Percentiles rank a stretch among this genome's conserved stretches.
Conservation (phyloP, 1,139 yeast species). For the Scheffersomyces titani region DNA sequence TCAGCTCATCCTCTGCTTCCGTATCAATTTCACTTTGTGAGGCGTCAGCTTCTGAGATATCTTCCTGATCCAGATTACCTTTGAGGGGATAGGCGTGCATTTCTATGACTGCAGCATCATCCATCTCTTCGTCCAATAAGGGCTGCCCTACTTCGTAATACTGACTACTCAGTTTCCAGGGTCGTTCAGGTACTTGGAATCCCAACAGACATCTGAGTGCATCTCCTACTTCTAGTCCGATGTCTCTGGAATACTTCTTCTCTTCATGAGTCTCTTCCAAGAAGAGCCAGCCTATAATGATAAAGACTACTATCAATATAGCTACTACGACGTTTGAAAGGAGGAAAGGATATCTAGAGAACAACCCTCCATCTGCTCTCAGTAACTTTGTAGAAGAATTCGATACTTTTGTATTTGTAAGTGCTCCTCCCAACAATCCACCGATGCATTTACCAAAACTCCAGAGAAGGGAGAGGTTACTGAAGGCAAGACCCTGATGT, state of each 20-base stretch:
- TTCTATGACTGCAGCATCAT: neutral
- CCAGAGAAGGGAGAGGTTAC: conserved; percentile 36
- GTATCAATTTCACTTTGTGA: neutral
- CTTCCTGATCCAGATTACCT: neutral
- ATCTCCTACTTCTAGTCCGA: conserved; percentile 58
- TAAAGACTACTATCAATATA: conserved; percentile 37
- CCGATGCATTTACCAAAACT: conserved; percentile 29
- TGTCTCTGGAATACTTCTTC: conserved; percentile 43
- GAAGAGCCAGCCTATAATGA: conserved; percentile 48
- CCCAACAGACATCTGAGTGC: conserved; percentile 36
- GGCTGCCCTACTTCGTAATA: neutral
- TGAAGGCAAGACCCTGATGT: conserved; percentile 40
- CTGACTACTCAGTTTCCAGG: conserved; percentile 25
- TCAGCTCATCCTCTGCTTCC: neutral
- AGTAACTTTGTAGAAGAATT: neutral
- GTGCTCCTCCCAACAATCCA: conserved; percentile 50
- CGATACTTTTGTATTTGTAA: neutral
- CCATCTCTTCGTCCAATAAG: neutral
- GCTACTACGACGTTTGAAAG: conserved; percentile 61
- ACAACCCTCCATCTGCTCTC: conserved; percentile 22
- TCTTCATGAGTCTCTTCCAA: conserved; percentile 61
- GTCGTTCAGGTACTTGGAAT: conserved; percentile 27
- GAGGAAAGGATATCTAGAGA: conserved; percentile 55
- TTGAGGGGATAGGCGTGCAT: neutral
- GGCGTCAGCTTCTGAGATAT: neutral